Conservation (phyloP, 2,329 filamentous ascomycete species). For the Pseudogymnoascus sp. region DNA sequence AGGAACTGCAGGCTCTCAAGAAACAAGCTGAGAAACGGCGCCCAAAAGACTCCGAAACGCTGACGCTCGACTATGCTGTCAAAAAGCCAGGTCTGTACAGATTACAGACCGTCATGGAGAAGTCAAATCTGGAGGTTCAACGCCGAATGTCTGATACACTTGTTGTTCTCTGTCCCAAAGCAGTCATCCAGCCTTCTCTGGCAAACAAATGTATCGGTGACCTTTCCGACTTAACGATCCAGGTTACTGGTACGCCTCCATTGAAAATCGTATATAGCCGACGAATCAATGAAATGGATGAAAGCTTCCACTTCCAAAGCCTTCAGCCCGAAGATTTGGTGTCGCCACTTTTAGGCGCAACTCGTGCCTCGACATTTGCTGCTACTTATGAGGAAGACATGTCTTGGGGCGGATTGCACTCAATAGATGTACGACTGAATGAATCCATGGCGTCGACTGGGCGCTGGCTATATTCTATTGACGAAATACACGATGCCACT, state of each 20-base stretch:
- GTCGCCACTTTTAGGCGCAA: slow-evolving; percentile 63
- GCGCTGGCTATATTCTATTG: slow-evolving; percentile 80
- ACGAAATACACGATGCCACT: slow-evolving; percentile 84
- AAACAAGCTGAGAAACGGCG: slow-evolving; percentile 59
- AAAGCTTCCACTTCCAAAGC: slow-evolving; percentile 84
- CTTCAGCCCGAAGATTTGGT: slow-evolving; percentile 81
- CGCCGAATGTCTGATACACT: slow-evolving; percentile 67
- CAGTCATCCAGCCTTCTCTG: slow-evolving; percentile 57
- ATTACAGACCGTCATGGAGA: slow-evolving; percentile 76
- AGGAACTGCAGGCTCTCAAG: slow-evolving; percentile 66
- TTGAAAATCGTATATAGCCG: slow-evolving; percentile 89
- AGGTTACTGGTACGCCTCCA: slow-evolving; percentile 82
- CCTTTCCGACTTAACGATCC: slow-evolving; percentile 72
- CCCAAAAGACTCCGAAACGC: slow-evolving; percentile 50
- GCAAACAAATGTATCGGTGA: slow-evolving; percentile 74
- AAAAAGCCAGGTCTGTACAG: slow-evolving; percentile 86
- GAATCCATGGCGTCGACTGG: slow-evolving; percentile 77
- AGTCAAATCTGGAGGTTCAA: slow-evolving; percentile 89
- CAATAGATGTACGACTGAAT: slow-evolving; percentile 73
- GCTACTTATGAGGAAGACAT: slow-evolving; percentile 54
- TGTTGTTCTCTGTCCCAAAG: slow-evolving; percentile 78
- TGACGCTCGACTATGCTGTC: slow-evolving; percentile 62
- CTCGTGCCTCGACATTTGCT: slow-evolving; percentile 48
- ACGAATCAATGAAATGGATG: slow-evolving; percentile 72
- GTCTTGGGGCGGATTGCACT: slow-evolving; percentile 71